These are phyloP conservation scores for Spongospora subterranea DNA, from an alignment of 208 protist genomes.

Conservation along the genomic window DNA sequence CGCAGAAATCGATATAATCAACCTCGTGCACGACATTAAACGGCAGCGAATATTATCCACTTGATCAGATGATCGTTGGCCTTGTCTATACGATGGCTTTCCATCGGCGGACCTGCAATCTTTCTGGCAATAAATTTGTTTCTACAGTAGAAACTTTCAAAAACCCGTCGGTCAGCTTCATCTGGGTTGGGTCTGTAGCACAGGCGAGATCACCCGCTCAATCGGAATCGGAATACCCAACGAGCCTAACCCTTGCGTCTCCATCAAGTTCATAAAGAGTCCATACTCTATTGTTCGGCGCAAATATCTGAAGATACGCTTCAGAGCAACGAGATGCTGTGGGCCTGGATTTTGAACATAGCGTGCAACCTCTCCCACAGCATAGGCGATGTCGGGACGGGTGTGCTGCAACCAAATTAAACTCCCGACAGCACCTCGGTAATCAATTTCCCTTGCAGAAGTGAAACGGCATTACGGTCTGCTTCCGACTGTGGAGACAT, in stretches of 20 bases:
- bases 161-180: not conserved
- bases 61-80: not conserved
- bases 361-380: constrained; percentile 2
- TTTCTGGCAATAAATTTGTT: not conserved
- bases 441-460: not conserved
- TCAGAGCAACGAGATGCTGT: constrained; percentile 8
- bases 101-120: not conserved
- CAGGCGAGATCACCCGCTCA: constrained; percentile 38
- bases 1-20: not conserved
- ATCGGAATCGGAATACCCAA: constrained; percentile 17
- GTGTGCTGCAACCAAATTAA: constrained; percentile 46
- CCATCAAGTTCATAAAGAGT: not conserved
- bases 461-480: not conserved
- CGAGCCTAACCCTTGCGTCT: not conserved
- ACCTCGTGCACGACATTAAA: not conserved
- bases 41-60: not conserved
- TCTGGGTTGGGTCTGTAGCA: not conserved
- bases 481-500: not conserved
- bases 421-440: not conserved
- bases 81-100: not conserved
- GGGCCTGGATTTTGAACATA: constrained; percentile 42
- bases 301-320: constrained; percentile 33
- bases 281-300: not conserved
- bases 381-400: constrained; percentile 43
- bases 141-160: not conserved